phyloP scores from a whole-genome alignment of 495 filamentous ascomycete species.

The Podospora anserina region DNA sequence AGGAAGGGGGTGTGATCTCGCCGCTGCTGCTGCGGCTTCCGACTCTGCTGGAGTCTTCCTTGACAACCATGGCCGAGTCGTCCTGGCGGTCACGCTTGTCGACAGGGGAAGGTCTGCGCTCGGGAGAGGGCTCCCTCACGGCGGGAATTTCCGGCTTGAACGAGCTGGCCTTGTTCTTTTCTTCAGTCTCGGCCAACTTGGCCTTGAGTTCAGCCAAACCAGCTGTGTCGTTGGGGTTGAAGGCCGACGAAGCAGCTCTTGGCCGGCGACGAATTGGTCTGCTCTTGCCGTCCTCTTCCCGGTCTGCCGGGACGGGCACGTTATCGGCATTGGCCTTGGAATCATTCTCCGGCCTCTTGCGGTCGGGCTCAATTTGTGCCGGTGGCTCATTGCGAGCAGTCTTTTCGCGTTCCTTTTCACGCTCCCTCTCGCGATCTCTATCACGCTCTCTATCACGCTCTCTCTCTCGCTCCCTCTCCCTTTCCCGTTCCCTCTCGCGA shows the following conservation, averaged over 20 bases:
- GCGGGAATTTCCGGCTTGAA: slow-evolving; percentile 20
- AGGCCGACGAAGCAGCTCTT: slow-evolving; percentile 36
- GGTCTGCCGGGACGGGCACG: slow-evolving; percentile 16
- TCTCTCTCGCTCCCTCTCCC: slow-evolving; percentile 9
- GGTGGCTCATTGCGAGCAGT: slow-evolving; percentile 23
- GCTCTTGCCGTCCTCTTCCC: slow-evolving; percentile 27
- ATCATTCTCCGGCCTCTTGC: slow-evolving; percentile 23
- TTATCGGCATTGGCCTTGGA: slow-evolving; percentile 24
- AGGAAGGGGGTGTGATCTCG: not conserved
- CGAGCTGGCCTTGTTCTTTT: slow-evolving; percentile 25
- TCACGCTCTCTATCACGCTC: slow-evolving; percentile 22
- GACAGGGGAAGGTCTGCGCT: slow-evolving; percentile 23
- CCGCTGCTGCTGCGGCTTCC: not conserved
- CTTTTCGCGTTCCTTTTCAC: slow-evolving; percentile 21
- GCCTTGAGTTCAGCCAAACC: slow-evolving; percentile 48
- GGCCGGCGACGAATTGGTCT: slow-evolving; percentile 31
- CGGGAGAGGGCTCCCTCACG: slow-evolving; percentile 31
- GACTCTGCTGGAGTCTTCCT: slow-evolving; percentile 29
- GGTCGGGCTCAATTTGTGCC: slow-evolving; percentile 6
- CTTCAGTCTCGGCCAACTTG: slow-evolving; percentile 39
- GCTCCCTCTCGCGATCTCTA: slow-evolving; percentile 21
- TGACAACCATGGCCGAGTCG: slow-evolving; percentile 28
- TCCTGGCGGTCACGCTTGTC: slow-evolving; percentile 24
- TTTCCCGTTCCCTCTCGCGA: slow-evolving; percentile 18
- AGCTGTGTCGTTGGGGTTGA: slow-evolving; percentile 51